Conservation (phyloP, 2,329 filamentous ascomycete genomes). For the Colletotrichum karsti region DNA sequence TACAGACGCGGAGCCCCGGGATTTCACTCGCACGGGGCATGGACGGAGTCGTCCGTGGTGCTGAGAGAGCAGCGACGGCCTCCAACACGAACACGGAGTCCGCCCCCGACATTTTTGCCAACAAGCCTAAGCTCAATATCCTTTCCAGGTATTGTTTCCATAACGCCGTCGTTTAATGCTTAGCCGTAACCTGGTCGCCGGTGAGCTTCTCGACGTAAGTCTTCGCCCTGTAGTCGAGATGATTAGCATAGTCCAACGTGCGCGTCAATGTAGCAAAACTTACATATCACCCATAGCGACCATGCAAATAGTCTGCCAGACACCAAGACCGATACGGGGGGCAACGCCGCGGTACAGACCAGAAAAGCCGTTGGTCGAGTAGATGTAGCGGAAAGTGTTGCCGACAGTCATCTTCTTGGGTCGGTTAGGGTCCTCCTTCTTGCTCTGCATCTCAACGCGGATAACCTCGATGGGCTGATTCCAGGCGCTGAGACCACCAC, state of each 20-base stretch:
- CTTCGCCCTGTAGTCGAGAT: slow-evolving; percentile 62
- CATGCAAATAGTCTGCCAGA: slow-evolving; percentile 99
- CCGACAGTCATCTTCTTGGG: slow-evolving; percentile 99
- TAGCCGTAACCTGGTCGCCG: slow-evolving; percentile 70
- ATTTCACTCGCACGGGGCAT: slow-evolving; percentile 25
- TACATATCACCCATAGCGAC: slow-evolving; percentile 98
- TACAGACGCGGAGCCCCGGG: slow-evolving; percentile 20
- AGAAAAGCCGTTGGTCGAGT: slow-evolving; percentile 84
- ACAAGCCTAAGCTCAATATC: slow-evolving; percentile 1
- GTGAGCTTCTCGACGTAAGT: slow-evolving; percentile 73
- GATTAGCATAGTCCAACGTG: slow-evolving; percentile 33
- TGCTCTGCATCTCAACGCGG: slow-evolving; percentile 99
- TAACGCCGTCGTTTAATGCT: slow-evolving; percentile 66
- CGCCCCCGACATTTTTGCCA: not conserved
- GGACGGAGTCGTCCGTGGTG: not conserved
- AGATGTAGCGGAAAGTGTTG: slow-evolving; percentile 88
- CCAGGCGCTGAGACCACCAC: slow-evolving; percentile 96
- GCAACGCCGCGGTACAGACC: slow-evolving; percentile 96
- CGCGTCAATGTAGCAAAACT: slow-evolving; percentile 50
- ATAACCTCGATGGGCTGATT: slow-evolving; percentile 99
- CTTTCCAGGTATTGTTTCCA: slow-evolving; percentile 29
- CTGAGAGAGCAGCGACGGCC: not conserved
- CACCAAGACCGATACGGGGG: slow-evolving; percentile 90
- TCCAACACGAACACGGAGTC: slow-evolving; percentile 10
- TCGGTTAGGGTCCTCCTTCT: slow-evolving; percentile 96